These are phyloP conservation scores for Arthrobotrys entomopaga DNA, from an alignment of 2,329 filamentous ascomycete genomes.

Conservation along the genomic window DNA sequence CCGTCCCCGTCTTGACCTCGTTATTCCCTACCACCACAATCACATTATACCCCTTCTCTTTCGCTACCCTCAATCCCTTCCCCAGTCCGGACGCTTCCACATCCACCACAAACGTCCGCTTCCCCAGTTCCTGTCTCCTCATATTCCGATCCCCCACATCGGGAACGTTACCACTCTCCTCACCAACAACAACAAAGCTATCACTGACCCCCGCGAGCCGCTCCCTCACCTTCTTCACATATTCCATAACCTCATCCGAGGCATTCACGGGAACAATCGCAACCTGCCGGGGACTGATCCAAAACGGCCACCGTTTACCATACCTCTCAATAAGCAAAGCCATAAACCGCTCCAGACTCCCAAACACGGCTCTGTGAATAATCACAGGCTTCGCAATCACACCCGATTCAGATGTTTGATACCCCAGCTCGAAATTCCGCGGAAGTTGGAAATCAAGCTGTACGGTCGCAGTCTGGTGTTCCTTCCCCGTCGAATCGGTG, in stretches of 20 bases:
- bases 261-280: constrained; percentile 72
- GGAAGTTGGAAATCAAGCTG: constrained; percentile 91
- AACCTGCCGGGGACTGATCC: constrained; percentile 82
- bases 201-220: constrained; percentile 65
- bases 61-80: constrained; percentile 79
- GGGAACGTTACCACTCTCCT: constrained; percentile 61
- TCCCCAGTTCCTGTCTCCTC: constrained; percentile 49
- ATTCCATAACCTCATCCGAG: constrained; percentile 71
- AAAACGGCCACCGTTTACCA: constrained; percentile 83
- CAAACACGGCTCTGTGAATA: constrained; percentile 84
- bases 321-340: constrained; percentile 86
- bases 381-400: constrained; percentile 71
- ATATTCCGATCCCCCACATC: background rate
- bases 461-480: constrained; percentile 88
- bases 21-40: constrained; percentile 77
- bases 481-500: constrained; percentile 81
- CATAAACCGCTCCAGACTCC: constrained; percentile 85
- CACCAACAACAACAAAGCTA: no score
- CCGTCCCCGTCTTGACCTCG: constrained; percentile 70
- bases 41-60: constrained; percentile 75
- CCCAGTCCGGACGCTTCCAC: constrained; percentile 72
- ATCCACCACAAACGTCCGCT: constrained; percentile 67
- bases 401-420: constrained; percentile 65
- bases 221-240: constrained; percentile 61
- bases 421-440: constrained; percentile 80